Evolutionary conservation across 176 grass and related monocot genomes (phyloP).

Genomic region (Raddia distichophylla): DNA sequence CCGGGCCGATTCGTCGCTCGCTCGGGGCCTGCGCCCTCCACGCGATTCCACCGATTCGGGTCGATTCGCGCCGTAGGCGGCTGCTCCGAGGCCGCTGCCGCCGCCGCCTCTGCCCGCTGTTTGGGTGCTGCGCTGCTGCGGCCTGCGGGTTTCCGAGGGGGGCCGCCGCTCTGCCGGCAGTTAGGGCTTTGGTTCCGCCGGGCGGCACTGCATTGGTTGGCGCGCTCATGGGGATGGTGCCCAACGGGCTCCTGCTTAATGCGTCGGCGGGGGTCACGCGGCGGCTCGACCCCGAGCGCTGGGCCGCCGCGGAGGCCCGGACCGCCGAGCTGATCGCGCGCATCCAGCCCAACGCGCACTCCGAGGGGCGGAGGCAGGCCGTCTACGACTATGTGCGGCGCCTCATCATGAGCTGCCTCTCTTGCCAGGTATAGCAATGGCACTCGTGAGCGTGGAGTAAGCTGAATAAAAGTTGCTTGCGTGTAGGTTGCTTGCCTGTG

Average conservation of each 20-base stretch:
- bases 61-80: conserved; percentile 37
- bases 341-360: conserved; percentile 81
- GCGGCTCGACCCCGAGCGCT: conserved; percentile 64
- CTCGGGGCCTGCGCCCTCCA: neutral
- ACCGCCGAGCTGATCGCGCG: conserved; percentile 67
- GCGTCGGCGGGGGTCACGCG: conserved; percentile 53
- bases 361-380: conserved; percentile 64
- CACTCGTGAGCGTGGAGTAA: neutral
- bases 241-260: conserved; percentile 78
- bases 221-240: conserved; percentile 48
- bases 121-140: conserved; percentile 12
- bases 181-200: conserved; percentile 27
- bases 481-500: conserved; percentile 9
- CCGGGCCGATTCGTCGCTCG: conserved; percentile 33
- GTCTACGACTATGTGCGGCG: conserved; percentile 72
- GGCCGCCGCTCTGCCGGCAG: neutral
- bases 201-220: conserved; percentile 35
- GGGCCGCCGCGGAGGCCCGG: conserved; percentile 59
- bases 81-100: conserved; percentile 9
- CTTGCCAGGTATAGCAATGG: conserved; percentile 58
- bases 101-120: neutral
- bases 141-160: neutral
- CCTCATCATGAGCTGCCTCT: conserved; percentile 76
- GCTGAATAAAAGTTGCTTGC: conserved; percentile 2
- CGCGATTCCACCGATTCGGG: conserved; percentile 1